Percentiles rank a stretch among this genome's conserved stretches.
Conservation (phyloP, 768 basidiomycete species). For the Hygrocybe punicea region DNA sequence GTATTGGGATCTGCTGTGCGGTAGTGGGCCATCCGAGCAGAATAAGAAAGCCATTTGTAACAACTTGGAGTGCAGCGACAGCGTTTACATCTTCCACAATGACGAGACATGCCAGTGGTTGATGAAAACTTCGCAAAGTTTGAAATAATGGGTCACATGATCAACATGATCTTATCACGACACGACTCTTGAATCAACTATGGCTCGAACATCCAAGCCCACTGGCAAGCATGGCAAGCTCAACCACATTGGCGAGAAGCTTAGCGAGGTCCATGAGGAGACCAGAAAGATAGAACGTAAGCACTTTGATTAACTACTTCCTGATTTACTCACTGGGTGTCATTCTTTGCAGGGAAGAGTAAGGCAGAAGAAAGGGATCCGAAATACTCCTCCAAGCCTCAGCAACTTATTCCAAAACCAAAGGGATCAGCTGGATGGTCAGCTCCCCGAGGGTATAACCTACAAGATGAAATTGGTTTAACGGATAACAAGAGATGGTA, state of each 20-base stretch:
- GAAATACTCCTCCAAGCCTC: neutral
- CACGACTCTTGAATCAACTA: neutral
- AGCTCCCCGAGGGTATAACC: neutral
- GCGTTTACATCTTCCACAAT: neutral
- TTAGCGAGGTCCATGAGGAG: too few relatives aligned
- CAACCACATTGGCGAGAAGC: neutral
- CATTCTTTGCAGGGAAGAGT: neutral
- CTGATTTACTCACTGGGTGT: neutral
- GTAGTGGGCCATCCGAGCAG: neutral
- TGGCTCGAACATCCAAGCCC: neutral
- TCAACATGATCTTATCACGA: neutral
- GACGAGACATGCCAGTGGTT: neutral
- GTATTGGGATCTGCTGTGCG: neutral
- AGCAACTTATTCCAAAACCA: neutral
- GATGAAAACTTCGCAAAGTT: neutral
- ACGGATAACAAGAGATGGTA: neutral
- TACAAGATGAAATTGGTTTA: neutral
- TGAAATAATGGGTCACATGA: neutral
- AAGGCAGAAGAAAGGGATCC: neutral
- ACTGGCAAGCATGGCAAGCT: neutral
- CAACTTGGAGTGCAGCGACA: neutral
- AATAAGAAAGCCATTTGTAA: slow-evolving; percentile 1
- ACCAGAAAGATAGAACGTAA: too few relatives aligned
- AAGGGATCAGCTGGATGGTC: neutral
- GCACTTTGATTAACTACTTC: too few relatives aligned